These are phyloP conservation scores for Phytophthora sp. DNA, from an alignment of 352 stramenopile species.

Conservation along the genomic window DNA sequence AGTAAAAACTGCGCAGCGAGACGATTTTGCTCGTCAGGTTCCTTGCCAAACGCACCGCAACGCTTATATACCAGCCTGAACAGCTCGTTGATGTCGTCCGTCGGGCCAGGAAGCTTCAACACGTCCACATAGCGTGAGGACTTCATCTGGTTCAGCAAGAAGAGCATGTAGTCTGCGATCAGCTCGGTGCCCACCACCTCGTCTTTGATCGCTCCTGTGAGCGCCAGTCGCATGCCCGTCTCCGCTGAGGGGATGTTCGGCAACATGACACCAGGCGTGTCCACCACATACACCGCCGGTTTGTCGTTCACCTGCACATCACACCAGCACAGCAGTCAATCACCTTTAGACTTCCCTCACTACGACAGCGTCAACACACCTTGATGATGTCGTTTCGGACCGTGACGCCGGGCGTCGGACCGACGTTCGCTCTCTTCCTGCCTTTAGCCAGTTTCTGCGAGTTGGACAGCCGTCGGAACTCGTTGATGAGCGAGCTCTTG, in stretches of 20 bases:
- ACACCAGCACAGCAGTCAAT: background rate
- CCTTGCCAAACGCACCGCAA: conserved; percentile 81
- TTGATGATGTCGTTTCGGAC: conserved; percentile 91
- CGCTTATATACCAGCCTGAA: conserved; percentile 68
- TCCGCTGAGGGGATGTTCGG: conserved; percentile 83
- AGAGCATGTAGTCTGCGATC: conserved; percentile 92
- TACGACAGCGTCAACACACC: conserved; percentile 28
- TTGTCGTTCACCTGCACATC: conserved; percentile 77
- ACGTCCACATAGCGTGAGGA: conserved; percentile 84
- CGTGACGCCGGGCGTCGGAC: conserved; percentile 84
- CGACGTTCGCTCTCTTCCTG: conserved; percentile 82
- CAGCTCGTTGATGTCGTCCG: conserved; percentile 74
- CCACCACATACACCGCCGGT: conserved; percentile 88
- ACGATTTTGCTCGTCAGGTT: conserved; percentile 67
- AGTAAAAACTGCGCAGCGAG: conserved; percentile 77
- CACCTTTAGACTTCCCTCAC: conserved; percentile 1
- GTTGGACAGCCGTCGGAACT: conserved; percentile 77
- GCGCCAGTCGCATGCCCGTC: conserved; percentile 82
- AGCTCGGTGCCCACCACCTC: conserved; percentile 84
- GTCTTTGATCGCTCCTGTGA: conserved; percentile 90
- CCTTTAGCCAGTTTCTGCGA: conserved; percentile 81
- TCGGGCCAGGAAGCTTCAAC: conserved; percentile 68
- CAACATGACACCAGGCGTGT: conserved; percentile 90
- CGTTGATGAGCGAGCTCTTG: conserved; percentile 91
- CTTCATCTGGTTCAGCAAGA: conserved; percentile 80